Conservation (phyloP, 805 yeast genomes). For the Wickerhamiella sorbophila region DNA sequence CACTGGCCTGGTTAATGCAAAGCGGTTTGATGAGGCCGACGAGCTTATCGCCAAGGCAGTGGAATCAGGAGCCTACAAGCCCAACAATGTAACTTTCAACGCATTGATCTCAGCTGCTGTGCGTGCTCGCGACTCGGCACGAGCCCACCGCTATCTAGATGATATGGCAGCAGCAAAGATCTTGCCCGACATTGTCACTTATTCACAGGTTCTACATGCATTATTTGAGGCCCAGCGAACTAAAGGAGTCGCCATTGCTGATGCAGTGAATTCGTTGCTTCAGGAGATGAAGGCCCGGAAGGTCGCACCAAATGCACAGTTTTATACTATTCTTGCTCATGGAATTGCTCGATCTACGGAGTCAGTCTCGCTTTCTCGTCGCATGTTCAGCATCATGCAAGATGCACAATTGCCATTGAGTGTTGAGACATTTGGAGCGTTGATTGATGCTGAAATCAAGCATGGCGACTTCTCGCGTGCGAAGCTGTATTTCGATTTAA, state of each 20-base stretch:
- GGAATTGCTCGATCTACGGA: slow-evolving; percentile 37
- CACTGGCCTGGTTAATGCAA: slow-evolving; percentile 31
- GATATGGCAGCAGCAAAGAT: slow-evolving; percentile 32
- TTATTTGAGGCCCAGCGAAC: slow-evolving; percentile 35
- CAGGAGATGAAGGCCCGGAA: slow-evolving; percentile 29
- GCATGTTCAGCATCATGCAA: slow-evolving; percentile 32
- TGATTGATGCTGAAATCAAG: slow-evolving; percentile 21
- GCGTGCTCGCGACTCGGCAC: slow-evolving; percentile 27
- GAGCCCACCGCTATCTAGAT: slow-evolving; percentile 37
- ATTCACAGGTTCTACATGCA: slow-evolving; percentile 43
- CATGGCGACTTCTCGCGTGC: slow-evolving; percentile 18
- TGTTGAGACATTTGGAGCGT: slow-evolving; percentile 20
- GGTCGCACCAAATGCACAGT: slow-evolving; percentile 31
- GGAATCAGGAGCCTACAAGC: slow-evolving; percentile 29
- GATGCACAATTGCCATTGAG: slow-evolving; percentile 20
- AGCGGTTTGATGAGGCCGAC: slow-evolving; percentile 34
- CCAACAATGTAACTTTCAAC: slow-evolving; percentile 40
- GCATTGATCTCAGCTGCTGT: slow-evolving; percentile 33
- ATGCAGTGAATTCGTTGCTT: slow-evolving; percentile 29
- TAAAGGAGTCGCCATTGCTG: slow-evolving; percentile 31
- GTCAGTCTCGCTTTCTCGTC: slow-evolving; percentile 38
- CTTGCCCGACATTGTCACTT: slow-evolving; percentile 47
- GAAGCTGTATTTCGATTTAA: slow-evolving; percentile 12
- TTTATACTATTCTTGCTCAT: slow-evolving; percentile 39
- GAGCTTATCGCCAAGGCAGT: slow-evolving; percentile 23